These are phyloP conservation scores for Irpex sp. DNA, from an alignment of 1,284 basidiomycete species.

Conservation along the genomic window DNA sequence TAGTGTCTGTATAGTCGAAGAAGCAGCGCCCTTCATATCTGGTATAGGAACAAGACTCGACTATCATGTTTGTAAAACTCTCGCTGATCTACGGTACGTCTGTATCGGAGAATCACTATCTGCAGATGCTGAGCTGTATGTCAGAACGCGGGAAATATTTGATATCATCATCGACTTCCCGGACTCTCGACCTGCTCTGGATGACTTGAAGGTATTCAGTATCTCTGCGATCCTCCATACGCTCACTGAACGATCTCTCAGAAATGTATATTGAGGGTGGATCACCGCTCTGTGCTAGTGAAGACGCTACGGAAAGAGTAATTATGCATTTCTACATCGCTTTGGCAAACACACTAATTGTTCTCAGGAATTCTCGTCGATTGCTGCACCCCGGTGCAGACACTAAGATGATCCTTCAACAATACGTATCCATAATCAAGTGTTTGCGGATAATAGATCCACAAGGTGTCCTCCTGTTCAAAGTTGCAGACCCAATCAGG, in stretches of 20 bases:
- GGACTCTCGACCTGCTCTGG: constrained; percentile 81
- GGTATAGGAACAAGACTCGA: constrained; percentile 87
- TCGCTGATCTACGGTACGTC: constrained; percentile 80
- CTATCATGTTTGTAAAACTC: constrained; percentile 85
- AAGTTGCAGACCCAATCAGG: constrained; percentile 88
- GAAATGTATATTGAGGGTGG: constrained; percentile 78
- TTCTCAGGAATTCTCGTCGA: constrained; percentile 72
- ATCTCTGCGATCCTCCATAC: neutral
- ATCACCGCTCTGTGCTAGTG: constrained; percentile 72
- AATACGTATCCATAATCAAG: constrained; percentile 95
- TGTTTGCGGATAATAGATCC: constrained; percentile 90
- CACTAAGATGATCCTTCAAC: constrained; percentile 86
- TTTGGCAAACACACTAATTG: neutral
- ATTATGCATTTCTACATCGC: constrained; percentile 18
- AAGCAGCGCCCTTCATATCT: constrained; percentile 68
- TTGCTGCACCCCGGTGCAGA: constrained; percentile 95
- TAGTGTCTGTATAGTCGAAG: constrained; percentile 47
- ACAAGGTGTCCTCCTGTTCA: constrained; percentile 87
- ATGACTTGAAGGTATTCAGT: constrained; percentile 75
- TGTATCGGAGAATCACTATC: neutral
- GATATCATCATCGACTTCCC: constrained; percentile 96
- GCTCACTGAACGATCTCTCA: constrained; percentile 24
- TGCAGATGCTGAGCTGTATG: neutral
- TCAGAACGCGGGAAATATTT: constrained; percentile 85
- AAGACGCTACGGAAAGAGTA: constrained; percentile 69